Conservation (phyloP, 805 yeast species). For the Teunomyces stri region DNA sequence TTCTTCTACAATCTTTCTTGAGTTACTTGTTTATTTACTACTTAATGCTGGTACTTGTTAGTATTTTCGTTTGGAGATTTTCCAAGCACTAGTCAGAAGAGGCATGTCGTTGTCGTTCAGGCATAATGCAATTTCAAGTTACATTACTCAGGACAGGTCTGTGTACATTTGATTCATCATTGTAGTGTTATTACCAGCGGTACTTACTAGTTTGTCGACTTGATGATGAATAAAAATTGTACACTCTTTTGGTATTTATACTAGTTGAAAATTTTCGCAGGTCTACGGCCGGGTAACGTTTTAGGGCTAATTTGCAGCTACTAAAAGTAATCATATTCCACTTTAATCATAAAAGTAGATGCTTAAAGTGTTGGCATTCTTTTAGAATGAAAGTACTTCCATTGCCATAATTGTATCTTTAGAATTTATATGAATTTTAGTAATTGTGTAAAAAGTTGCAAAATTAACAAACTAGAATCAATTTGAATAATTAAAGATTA, state of each 20-base stretch:
- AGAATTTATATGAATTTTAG: too few relatives aligned
- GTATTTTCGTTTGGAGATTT: neutral
- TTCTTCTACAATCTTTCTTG: neutral
- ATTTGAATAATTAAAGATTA: too few relatives aligned
- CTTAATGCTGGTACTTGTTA: neutral
- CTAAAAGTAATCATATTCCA: too few relatives aligned
- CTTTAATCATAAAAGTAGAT: too few relatives aligned
- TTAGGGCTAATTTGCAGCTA: slow-evolving; percentile 2
- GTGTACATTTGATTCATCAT: slow-evolving; percentile 44
- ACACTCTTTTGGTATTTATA: neutral
- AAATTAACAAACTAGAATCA: too few relatives aligned
- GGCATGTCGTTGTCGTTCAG: slow-evolving; percentile 19
- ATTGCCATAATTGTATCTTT: too few relatives aligned
- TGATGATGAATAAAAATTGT: neutral
- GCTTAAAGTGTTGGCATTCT: too few relatives aligned
- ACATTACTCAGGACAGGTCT: slow-evolving; percentile 55
- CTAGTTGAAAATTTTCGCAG: neutral
- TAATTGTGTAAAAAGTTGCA: too few relatives aligned
- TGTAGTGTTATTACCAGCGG: neutral
- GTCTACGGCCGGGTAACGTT: neutral
- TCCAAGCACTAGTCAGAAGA: slow-evolving; percentile 12
- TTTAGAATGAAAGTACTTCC: too few relatives aligned
- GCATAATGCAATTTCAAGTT: slow-evolving; percentile 7
- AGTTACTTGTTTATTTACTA: slow-evolving; percentile 1
- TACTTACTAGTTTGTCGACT: slow-evolving; percentile 5